Base-by-base conservation (phyloP, 129 eudicot species). In the Deinandra increscens region DNA sequence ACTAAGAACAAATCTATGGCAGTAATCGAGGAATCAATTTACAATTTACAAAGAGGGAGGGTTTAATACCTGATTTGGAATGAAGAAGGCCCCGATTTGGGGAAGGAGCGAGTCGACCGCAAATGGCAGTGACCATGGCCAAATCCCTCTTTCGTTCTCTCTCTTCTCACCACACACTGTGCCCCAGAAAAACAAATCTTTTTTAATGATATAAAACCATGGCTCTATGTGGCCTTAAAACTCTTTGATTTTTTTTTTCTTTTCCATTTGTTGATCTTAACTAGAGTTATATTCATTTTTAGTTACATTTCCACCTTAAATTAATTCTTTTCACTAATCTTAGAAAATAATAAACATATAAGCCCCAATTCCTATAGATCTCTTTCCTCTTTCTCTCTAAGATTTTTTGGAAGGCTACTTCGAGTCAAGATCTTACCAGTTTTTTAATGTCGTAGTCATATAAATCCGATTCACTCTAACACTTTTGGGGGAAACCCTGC, bases 61-160 rank as follows among this genome's bases (percentile, higher is more conserved):
- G 15, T 13, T 9, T 17, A 7, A n/a, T 51, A 61, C 71, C 66
- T 69, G 81, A 26, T 60, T 69, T 63, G 81, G 73, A 83, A 64
- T 81, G 62, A 74, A 80, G 82, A 81, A 86, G 43, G 43, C 66
- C 38, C 50, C 71, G 88, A 55, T 72, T 78, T 61, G 88, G 83
- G 33, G 84, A 78, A 70, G 84, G 84, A 61, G 83, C 68, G 33
- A 81, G 64, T 72, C 92, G 79, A 73, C 84, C 78, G 70, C 71
- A 64, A 60, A 84, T 79, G 71, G 92, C 92, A 74, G 84, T 83
- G 82, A 78, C 92, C 88, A 86, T 86, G 15, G 31, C 77, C 77
- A 68, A 51, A 72, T 60, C 64, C 45, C 70, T 11, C 45, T 38
- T 7, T 65, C 50, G 20, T 48, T 69, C 64, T 66, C 37, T 66